Percentiles rank a stretch among this genome's conserved stretches.
phyloP scores from a whole-genome alignment of 176 grass and related monocot genomes.

The Zea mays region Zm-B73-REFERENCE-NAM-5.0 NC_050103.1:163934501-163935000 shows the following conservation, averaged over 20 bases:
- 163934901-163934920: background rate
- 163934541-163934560: background rate
- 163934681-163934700: background rate
- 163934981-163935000: background rate
- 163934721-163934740: background rate
- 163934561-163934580: background rate
- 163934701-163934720: background rate
- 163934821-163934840: too few relatives aligned
- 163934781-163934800: background rate
- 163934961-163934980: background rate
- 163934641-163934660: background rate
- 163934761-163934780: background rate
- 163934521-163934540: background rate
- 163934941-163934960: background rate
- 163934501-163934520: background rate
- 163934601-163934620: background rate
- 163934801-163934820: background rate
- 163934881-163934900: background rate
- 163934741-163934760: background rate
- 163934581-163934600: background rate
- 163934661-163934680: background rate
- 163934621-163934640: background rate
- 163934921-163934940: background rate
- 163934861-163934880: background rate
- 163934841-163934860: background rate